A percentile compares a stretch with the other conserved stretches of the same genome.
phyloP scores from a whole-genome alignment of 106 monocot species.

The Phalaenopsis equestris region DNA sequence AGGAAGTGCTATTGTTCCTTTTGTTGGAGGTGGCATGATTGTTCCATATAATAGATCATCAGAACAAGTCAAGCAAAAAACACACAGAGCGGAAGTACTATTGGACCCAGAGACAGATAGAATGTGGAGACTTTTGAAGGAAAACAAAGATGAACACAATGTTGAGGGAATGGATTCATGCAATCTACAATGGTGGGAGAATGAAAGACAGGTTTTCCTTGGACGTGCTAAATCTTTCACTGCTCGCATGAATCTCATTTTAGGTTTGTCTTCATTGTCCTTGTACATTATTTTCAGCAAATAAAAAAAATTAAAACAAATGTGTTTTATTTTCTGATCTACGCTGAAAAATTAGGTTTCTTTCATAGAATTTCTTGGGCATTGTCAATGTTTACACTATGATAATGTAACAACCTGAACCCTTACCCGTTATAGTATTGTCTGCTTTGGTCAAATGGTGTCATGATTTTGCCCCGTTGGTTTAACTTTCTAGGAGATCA shows the following conservation, averaged over 20 bases:
- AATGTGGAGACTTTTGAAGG: conserved; percentile 27
- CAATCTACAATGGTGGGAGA: conserved; percentile 61
- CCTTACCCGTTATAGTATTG: no score
- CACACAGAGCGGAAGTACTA: background rate
- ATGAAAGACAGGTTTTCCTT: conserved; percentile 55
- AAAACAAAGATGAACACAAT: conserved; percentile 15
- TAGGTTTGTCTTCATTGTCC: conserved; percentile 35
- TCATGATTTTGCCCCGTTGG: no score
- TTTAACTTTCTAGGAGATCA: no score
- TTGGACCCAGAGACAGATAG: conserved; percentile 10
- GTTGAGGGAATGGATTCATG: conserved; percentile 23
- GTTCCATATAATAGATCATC: conserved; percentile 8
- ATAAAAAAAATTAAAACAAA: background rate
- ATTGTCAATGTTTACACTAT: no score
- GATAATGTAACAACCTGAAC: no score
- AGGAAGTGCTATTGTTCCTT: conserved; percentile 36
- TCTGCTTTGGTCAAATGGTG: no score
- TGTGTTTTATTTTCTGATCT: background rate
- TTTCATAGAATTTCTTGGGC: background rate
- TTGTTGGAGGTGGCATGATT: conserved; percentile 13
- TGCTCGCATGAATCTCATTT: conserved; percentile 68
- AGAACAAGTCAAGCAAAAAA: conserved; percentile 4
- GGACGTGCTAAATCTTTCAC: conserved; percentile 63
- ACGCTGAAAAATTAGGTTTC: background rate
- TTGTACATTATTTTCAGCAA: background rate